phyloP scores from a whole-genome alignment of 441 rosid genomes.

The Flueggea neowawraea region DNA sequence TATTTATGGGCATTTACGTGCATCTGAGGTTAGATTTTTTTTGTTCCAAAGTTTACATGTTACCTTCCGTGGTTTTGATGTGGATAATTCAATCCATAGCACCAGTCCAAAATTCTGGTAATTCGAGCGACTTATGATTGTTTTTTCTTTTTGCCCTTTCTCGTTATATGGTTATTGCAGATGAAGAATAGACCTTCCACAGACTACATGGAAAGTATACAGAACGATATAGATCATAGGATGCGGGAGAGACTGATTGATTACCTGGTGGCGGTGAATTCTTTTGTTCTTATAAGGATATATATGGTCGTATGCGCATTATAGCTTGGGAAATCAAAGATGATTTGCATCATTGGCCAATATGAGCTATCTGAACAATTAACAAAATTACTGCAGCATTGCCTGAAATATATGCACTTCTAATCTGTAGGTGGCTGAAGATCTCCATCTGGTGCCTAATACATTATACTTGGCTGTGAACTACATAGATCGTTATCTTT shows the following conservation, averaged over 20 bases:
- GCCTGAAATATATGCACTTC: neutral
- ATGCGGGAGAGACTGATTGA: slow-evolving; percentile 86
- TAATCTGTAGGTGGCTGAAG: slow-evolving; percentile 80
- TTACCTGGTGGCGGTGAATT: slow-evolving; percentile 89
- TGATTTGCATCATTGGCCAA: too few species aligned
- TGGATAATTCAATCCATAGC: too few species aligned
- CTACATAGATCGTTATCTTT: slow-evolving; percentile 87
- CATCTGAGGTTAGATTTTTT: slow-evolving; percentile 60
- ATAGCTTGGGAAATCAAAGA: too few species aligned
- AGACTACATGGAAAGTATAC: slow-evolving; percentile 76
- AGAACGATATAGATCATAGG: slow-evolving; percentile 62
- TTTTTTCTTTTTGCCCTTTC: neutral
- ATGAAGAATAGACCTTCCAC: slow-evolving; percentile 73
- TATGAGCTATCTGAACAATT: too few species aligned
- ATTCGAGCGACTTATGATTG: too few species aligned
- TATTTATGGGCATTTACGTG: slow-evolving; percentile 80
- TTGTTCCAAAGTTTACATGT: neutral
- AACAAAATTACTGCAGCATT: too few species aligned
- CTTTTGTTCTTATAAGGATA: neutral
- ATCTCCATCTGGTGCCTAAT: slow-evolving; percentile 84
- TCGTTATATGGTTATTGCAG: slow-evolving; percentile 22
- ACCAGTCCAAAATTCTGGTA: too few species aligned
- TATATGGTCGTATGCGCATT: neutral
- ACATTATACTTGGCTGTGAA: slow-evolving; percentile 76
- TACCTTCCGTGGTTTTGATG: too few species aligned